phyloP scores from a whole-genome alignment of 2,329 filamentous ascomycete species.

The Colletotrichum orchidophilum region DNA sequence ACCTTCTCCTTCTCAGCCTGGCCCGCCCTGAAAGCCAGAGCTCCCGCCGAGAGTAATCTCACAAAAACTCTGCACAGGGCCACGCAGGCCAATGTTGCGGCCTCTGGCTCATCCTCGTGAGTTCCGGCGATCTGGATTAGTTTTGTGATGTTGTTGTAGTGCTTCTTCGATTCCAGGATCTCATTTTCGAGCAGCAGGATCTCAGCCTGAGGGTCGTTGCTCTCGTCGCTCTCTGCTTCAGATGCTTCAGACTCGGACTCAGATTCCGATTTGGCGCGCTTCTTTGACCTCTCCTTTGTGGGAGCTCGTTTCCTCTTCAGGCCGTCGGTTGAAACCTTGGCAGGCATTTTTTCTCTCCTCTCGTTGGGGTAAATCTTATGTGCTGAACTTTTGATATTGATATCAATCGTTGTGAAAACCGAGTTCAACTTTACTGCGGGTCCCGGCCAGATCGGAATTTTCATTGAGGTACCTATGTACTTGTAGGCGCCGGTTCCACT shows the following conservation, averaged over 20 bases:
- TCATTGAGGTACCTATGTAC: conserved; percentile 2
- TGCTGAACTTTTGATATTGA: background rate
- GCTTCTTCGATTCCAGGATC: conserved; percentile 84
- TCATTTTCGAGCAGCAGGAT: conserved; percentile 82
- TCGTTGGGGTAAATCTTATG: background rate
- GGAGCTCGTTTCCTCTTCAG: conserved; percentile 64
- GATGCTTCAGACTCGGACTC: conserved; percentile 48
- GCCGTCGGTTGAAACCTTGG: conserved; percentile 40
- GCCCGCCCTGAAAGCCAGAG: conserved; percentile 71
- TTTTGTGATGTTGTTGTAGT: conserved; percentile 89
- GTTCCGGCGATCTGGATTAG: conserved; percentile 68
- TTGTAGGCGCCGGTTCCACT: background rate
- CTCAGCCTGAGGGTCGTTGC: conserved; percentile 66
- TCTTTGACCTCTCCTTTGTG: conserved; percentile 54
- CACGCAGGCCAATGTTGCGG: conserved; percentile 75
- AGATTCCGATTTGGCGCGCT: conserved; percentile 60
- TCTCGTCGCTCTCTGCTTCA: conserved; percentile 46
- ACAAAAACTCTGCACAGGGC: conserved; percentile 89
- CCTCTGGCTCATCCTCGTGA: conserved; percentile 59
- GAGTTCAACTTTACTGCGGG: conserved; percentile 27
- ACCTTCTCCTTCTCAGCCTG: conserved; percentile 78
- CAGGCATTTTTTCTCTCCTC: conserved; percentile 40
- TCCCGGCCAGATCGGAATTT: conserved; percentile 22
- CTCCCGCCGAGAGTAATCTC: conserved; percentile 79
- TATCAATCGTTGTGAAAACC: conserved; percentile 15